phyloP scores from a whole-genome alignment of 2,329 filamentous ascomycete species.

The Botrytis porri region DNA sequence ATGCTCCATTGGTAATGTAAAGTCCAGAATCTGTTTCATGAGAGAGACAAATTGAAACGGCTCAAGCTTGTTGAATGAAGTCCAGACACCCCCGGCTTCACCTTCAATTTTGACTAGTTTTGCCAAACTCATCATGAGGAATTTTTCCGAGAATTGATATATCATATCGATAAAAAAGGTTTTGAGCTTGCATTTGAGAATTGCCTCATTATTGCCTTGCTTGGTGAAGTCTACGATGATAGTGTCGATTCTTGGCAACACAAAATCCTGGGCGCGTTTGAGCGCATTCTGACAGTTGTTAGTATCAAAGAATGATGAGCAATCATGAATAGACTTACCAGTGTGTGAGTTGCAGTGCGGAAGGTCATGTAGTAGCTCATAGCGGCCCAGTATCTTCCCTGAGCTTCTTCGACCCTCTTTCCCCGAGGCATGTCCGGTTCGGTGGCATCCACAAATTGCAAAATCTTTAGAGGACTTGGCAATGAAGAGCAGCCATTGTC shows the following conservation, averaged over 20 bases:
- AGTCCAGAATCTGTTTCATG: neutral
- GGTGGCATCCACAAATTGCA: neutral
- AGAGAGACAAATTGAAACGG: no score
- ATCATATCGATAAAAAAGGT: neutral
- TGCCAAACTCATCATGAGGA: neutral
- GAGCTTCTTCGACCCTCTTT: neutral
- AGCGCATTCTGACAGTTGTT: neutral
- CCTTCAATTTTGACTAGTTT: neutral
- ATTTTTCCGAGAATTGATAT: neutral
- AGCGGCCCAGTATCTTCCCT: neutral
- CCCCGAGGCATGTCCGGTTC: neutral
- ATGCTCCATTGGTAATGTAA: neutral
- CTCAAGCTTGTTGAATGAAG: neutral
- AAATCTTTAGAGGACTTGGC: neutral
- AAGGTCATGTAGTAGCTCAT: neutral
- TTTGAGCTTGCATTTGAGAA: neutral
- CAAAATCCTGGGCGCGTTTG: neutral
- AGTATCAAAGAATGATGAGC: neutral
- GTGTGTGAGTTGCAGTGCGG: neutral
- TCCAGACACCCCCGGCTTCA: neutral
- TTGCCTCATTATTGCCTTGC: neutral
- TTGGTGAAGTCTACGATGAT: constrained; percentile 11
- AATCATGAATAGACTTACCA: neutral
- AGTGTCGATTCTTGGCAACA: neutral
- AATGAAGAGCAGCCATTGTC: neutral